A percentile compares a stretch with the other conserved stretches of the same genome.
Evolutionary conservation across 345 rosid species (phyloP).

Genomic region (Heritiera littoralis): DNA sequence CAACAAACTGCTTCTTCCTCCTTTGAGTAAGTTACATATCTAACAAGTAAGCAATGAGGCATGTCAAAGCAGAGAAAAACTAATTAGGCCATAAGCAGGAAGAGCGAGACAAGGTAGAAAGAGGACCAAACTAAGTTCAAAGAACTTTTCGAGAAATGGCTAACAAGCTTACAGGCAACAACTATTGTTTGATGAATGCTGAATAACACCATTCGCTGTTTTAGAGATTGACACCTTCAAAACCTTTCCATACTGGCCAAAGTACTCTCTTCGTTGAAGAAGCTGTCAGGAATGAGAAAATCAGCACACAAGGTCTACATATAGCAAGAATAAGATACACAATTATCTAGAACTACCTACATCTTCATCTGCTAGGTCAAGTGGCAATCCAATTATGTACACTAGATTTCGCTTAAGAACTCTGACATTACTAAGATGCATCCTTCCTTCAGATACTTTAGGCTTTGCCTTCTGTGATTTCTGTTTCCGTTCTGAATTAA

Average conservation of each 20-base stretch:
- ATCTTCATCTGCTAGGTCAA: constrained; percentile 71
- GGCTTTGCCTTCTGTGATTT: constrained; percentile 57
- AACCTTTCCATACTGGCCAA: constrained; percentile 77
- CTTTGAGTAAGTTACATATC: constrained; percentile 63
- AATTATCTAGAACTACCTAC: constrained; percentile 28
- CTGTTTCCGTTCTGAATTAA: constrained; percentile 40
- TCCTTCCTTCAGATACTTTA: constrained; percentile 63
- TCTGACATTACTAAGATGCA: constrained; percentile 61
- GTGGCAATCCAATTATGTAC: constrained; percentile 69
- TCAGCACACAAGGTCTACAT: constrained; percentile 5
- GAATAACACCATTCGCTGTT: constrained; percentile 65
- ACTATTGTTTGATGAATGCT: constrained; percentile 62
- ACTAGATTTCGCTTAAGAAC: constrained; percentile 73
- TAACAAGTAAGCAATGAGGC: constrained; percentile 11
- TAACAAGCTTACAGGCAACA: constrained; percentile 67
- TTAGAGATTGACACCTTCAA: constrained; percentile 71
- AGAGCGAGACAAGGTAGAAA: not conserved
- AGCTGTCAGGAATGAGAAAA: constrained; percentile 41
- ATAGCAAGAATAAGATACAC: not conserved
- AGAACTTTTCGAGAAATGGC: not conserved
- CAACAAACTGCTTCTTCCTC: constrained; percentile 74
- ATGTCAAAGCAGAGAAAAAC: not conserved
- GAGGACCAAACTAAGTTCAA: not conserved
- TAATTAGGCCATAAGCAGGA: not conserved
- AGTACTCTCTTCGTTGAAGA: constrained; percentile 63